Evolutionary conservation across 1,139 yeast species (phyloP).

Genomic region (Geotrichum phurueaensis): DNA sequence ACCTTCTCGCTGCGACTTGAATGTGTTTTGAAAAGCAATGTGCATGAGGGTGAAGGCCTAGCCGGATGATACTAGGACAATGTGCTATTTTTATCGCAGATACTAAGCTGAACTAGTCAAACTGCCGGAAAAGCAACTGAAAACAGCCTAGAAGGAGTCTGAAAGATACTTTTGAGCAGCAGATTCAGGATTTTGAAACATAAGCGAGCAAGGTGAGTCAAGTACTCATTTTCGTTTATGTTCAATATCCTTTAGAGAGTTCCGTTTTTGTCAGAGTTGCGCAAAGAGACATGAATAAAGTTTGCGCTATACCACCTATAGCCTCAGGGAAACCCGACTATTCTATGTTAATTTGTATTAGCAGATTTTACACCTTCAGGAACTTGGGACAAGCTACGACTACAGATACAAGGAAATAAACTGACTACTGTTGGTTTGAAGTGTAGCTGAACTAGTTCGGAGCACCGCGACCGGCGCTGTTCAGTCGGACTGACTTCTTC

Average conservation of each 20-base stretch:
- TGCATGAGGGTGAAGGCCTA: neutral
- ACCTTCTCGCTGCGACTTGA: neutral
- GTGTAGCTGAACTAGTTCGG: neutral
- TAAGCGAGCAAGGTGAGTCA: neutral
- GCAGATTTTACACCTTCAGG: neutral
- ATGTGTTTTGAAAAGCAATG: neutral
- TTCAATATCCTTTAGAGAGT: neutral
- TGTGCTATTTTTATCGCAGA: neutral
- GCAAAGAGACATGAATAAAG: neutral
- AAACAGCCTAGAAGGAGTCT: neutral
- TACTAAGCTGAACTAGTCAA: neutral
- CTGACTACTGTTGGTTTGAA: neutral
- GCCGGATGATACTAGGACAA: neutral
- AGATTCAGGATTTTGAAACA: neutral
- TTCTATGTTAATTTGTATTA: no score
- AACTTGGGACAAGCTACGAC: neutral
- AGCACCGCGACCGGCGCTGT: neutral
- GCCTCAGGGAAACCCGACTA: no score
- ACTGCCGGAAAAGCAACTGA: neutral
- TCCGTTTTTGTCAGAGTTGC: neutral
- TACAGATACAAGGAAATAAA: neutral
- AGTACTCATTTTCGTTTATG: neutral
- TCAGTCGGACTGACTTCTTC: neutral
- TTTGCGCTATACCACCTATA: neutral
- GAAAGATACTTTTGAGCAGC: neutral